Evolutionary conservation across 1,284 basidiomycete genomes (phyloP).

Genomic region (Ceratobasidium sp.): DNA sequence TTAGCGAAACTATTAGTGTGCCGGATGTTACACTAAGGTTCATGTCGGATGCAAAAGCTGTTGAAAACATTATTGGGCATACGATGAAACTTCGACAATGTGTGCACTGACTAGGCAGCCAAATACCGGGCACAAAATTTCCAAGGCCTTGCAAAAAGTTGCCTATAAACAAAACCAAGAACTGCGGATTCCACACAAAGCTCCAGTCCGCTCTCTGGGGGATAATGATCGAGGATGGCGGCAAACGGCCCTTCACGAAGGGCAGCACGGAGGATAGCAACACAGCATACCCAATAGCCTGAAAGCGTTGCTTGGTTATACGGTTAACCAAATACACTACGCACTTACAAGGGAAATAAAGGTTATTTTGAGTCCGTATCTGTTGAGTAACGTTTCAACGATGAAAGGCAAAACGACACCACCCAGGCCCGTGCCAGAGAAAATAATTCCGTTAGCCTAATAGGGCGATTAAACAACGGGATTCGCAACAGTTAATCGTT

Average conservation of each 20-base stretch:
- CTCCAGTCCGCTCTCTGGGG: slow-evolving; percentile 42
- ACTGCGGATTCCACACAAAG: slow-evolving; percentile 46
- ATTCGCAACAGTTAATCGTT: not conserved
- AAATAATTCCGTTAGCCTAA: slow-evolving; percentile 48
- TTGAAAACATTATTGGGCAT: not conserved
- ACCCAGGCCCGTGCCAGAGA: slow-evolving; percentile 46
- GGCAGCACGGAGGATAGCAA: slow-evolving; percentile 43
- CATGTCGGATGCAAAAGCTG: slow-evolving; percentile 50
- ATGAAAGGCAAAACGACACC: slow-evolving; percentile 49
- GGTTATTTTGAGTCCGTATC: slow-evolving; percentile 44
- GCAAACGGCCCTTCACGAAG: slow-evolving; percentile 50
- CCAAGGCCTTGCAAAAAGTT: slow-evolving; percentile 51
- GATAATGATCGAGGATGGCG: slow-evolving; percentile 45
- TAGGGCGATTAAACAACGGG: not conserved
- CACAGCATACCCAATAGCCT: slow-evolving; percentile 44
- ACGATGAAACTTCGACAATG: not conserved
- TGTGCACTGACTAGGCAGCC: slow-evolving; percentile 46
- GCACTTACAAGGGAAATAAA: slow-evolving; percentile 48
- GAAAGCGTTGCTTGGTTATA: not conserved
- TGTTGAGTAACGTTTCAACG: slow-evolving; percentile 48
- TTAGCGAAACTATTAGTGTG: slow-evolving; percentile 49
- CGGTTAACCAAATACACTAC: not conserved
- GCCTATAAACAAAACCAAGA: slow-evolving; percentile 47
- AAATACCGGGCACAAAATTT: slow-evolving; percentile 51
- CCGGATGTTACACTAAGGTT: slow-evolving; percentile 49